These are phyloP conservation scores for Pelargonium hybrid DNA, from an alignment of 441 rosid genomes.

Conservation along the genomic window DNA sequence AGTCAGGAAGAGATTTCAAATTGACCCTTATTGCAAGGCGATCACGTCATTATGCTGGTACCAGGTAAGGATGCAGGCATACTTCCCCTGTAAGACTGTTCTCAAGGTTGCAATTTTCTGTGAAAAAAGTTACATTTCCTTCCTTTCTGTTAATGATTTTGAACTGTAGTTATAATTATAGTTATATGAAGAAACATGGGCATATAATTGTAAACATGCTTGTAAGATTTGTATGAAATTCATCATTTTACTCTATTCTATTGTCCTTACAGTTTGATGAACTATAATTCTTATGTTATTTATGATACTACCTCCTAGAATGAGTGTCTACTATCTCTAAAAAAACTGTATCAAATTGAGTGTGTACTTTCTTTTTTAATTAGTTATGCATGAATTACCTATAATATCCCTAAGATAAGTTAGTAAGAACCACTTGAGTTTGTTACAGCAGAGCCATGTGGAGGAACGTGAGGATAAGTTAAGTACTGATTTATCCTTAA, in stretches of 20 bases:
- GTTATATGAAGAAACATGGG: not conserved
- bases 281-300: not conserved
- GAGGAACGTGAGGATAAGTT: too few species aligned
- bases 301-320: not conserved
- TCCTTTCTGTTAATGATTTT: slow-evolving; percentile 9
- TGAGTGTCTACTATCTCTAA: too few species aligned
- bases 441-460: too few species aligned
- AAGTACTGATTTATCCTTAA: too few species aligned
- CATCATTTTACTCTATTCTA: not conserved
- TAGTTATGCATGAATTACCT: too few species aligned
- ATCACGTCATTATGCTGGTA: slow-evolving; percentile 97
- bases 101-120: not conserved
- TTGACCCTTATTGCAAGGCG: slow-evolving; percentile 93
- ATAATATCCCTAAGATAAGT: too few species aligned
- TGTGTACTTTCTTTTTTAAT: too few species aligned
- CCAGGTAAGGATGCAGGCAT: slow-evolving; percentile 62
- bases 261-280: not conserved
- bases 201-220: not conserved
- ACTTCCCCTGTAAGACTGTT: not conserved
- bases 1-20: slow-evolving; percentile 59
- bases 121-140: not conserved
- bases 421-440: too few species aligned
- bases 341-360: too few species aligned
- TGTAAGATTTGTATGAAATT: not conserved
- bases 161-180: not conserved